These are phyloP conservation scores for Beauveria sp. DNA, from an alignment of 2,329 filamentous ascomycete species.

Conservation along the genomic window DNA sequence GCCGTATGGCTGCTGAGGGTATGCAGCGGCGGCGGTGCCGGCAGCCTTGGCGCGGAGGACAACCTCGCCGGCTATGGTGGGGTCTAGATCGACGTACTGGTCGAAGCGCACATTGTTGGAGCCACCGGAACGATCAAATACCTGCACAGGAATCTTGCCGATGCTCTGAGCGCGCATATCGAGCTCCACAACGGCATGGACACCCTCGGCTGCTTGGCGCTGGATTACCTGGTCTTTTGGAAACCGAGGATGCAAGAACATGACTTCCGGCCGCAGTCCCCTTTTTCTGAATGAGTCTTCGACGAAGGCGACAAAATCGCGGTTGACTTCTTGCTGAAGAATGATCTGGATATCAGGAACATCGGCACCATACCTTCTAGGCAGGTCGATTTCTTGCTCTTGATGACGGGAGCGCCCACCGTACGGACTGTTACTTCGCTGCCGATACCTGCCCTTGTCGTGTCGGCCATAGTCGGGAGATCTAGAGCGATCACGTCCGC, in stretches of 20 bases:
- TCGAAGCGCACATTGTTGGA: constrained; percentile 72
- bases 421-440: constrained; percentile 63
- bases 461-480: constrained; percentile 48
- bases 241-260: constrained; percentile 71
- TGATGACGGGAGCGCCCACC: constrained; percentile 34
- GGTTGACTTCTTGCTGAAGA: constrained; percentile 67
- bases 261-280: constrained; percentile 67
- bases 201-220: constrained; percentile 80
- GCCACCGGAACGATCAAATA: constrained; percentile 77
- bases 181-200: constrained; percentile 75
- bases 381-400: constrained; percentile 58
- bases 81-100: constrained; percentile 78
- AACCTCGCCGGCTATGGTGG: constrained; percentile 70
- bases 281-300: constrained; percentile 67
- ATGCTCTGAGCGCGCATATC: constrained; percentile 60
- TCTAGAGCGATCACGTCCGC: constrained; percentile 56
- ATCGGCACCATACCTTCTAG: constrained; percentile 62
- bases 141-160: constrained; percentile 70
- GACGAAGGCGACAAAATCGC: constrained; percentile 77
- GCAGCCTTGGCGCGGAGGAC: constrained; percentile 61
- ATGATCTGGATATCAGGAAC: constrained; percentile 89
- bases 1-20: constrained; percentile 25
- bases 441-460: constrained; percentile 49
- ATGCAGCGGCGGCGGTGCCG: constrained; percentile 16
- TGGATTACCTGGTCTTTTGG: constrained; percentile 73